Conservation (phyloP, 2,329 filamentous ascomycete genomes). For the Metarhizium anisopliae region DNA sequence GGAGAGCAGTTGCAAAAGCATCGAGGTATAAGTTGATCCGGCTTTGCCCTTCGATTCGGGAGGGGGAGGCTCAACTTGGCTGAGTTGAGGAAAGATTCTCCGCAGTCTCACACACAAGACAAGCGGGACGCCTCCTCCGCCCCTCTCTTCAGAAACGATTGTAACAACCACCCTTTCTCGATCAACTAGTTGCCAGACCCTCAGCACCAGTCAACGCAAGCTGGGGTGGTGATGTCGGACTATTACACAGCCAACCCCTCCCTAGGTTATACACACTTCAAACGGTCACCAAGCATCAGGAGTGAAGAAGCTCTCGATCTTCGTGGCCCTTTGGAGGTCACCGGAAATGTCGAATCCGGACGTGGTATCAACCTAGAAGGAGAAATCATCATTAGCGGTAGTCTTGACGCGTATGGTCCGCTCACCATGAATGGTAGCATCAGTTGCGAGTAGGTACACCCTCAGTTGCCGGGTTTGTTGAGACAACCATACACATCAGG, state of each 20-base stretch:
- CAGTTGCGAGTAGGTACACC: slow-evolving; percentile 29
- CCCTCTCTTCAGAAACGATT: neutral
- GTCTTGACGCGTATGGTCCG: slow-evolving; percentile 36
- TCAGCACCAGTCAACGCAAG: neutral
- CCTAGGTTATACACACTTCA: slow-evolving; percentile 14
- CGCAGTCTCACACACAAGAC: neutral
- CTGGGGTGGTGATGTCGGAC: slow-evolving; percentile 15
- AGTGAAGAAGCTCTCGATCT: slow-evolving; percentile 32
- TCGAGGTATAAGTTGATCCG: neutral
- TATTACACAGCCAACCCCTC: slow-evolving; percentile 17
- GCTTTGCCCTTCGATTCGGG: neutral
- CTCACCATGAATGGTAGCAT: slow-evolving; percentile 33
- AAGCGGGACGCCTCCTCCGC: neutral
- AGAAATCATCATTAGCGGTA: slow-evolving; percentile 33
- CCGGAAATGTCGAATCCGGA: slow-evolving; percentile 36
- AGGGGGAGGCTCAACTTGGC: neutral
- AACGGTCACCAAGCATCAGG: slow-evolving; percentile 30
- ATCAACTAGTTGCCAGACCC: neutral
- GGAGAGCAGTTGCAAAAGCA: neutral
- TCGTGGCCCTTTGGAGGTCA: slow-evolving; percentile 36
- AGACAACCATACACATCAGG: neutral
- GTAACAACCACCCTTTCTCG: neutral
- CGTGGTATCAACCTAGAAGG: slow-evolving; percentile 34
- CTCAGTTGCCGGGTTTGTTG: neutral
- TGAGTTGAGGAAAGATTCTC: neutral